Conservation (phyloP, 2,329 filamentous ascomycete genomes). For the Madurella mycetomatis region DNA sequence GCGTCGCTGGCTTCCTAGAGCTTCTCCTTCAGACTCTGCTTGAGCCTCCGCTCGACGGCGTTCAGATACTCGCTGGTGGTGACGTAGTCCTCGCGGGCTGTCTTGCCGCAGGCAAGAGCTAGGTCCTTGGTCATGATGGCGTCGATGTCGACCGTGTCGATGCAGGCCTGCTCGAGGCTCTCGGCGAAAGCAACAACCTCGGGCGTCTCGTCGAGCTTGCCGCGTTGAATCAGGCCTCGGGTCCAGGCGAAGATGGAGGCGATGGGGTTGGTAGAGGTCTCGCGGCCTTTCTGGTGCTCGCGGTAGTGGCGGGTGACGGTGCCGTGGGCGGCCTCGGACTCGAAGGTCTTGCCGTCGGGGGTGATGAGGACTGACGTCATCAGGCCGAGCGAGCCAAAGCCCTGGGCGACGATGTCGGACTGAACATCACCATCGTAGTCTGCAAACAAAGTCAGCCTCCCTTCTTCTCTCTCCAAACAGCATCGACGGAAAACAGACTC, state of each 20-base stretch:
- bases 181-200: slow-evolving; percentile 90
- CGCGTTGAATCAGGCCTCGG: slow-evolving; percentile 86
- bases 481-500: slow-evolving; percentile 56
- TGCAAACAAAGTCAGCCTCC: slow-evolving; percentile 36
- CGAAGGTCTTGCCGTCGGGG: slow-evolving; percentile 93
- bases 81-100: slow-evolving; percentile 76
- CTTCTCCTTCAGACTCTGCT: slow-evolving; percentile 73
- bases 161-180: slow-evolving; percentile 84
- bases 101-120: slow-evolving; percentile 90
- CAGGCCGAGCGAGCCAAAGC: slow-evolving; percentile 94
- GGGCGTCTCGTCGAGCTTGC: slow-evolving; percentile 87
- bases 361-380: slow-evolving; percentile 99
- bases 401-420: slow-evolving; percentile 96
- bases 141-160: slow-evolving; percentile 90
- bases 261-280: slow-evolving; percentile 98
- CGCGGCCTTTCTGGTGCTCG: slow-evolving; percentile 95
- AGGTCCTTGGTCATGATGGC: slow-evolving; percentile 99
- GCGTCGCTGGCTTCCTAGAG: slow-evolving; percentile 43
- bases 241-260: slow-evolving; percentile 99
- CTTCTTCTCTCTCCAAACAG: slow-evolving; percentile 1
- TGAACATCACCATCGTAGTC: slow-evolving; percentile 99
- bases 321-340: slow-evolving; percentile 95
- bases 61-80: slow-evolving; percentile 89
- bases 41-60: slow-evolving; percentile 87
- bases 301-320: slow-evolving; percentile 98